phyloP scores from a whole-genome alignment of 306 rosid species.

The Purshia tridentata region DNA sequence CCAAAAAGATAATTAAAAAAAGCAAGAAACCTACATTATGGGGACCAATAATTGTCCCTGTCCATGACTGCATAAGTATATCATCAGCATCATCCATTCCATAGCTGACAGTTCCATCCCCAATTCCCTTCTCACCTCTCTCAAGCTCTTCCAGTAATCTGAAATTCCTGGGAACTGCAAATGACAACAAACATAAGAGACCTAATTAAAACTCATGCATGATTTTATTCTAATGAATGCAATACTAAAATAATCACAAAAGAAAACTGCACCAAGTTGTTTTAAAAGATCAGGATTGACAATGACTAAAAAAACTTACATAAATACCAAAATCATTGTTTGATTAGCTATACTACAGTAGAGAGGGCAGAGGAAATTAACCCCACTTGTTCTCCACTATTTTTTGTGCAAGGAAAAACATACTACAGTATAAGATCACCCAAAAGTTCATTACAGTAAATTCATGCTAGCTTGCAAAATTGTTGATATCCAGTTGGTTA shows the following conservation, averaged over 20 bases:
- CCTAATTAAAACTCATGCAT: conserved; percentile 5
- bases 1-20: neutral
- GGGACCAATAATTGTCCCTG: conserved; percentile 96
- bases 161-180: conserved; percentile 90
- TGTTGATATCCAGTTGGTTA: neutral
- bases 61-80: conserved; percentile 94
- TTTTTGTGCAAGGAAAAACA: too few species aligned
- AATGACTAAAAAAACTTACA: too few species aligned
- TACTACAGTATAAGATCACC: too few species aligned
- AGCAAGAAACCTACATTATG: conserved; percentile 61
- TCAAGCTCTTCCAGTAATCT: conserved; percentile 97
- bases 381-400: too few species aligned
- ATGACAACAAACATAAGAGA: conserved; percentile 4
- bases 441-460: neutral
- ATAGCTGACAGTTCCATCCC: conserved; percentile 98
- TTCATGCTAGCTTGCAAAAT: neutral
- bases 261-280: neutral
- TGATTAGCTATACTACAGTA: too few species aligned
- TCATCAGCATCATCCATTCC: conserved; percentile 99
- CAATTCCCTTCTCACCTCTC: conserved; percentile 98
- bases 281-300: neutral
- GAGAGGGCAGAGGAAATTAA: too few species aligned
- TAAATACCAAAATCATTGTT: too few species aligned
- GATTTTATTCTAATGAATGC: neutral
- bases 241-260: neutral